Evolutionary conservation across 2,329 filamentous ascomycete species (phyloP).

Genomic region (Penicillium sp.): DNA sequence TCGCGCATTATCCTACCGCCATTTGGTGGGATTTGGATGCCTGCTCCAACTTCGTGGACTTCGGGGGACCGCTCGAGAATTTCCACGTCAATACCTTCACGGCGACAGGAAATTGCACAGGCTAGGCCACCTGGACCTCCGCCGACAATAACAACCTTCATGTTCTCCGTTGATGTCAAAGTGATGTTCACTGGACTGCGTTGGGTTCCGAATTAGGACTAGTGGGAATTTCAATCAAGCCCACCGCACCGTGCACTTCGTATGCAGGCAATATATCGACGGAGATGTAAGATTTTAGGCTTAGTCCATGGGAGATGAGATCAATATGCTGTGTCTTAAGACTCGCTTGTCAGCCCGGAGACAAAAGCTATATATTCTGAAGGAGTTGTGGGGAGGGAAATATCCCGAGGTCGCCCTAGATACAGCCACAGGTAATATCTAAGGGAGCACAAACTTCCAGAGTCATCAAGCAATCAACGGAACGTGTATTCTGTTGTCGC

Average conservation of each 20-base stretch:
- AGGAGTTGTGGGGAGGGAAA: not conserved
- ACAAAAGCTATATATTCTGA: not conserved
- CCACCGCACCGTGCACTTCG: not conserved
- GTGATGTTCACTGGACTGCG: not conserved
- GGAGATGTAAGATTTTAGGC: not conserved
- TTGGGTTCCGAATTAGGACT: not conserved
- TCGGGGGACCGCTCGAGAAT: constrained; percentile 24
- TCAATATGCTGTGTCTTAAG: too few relatives aligned
- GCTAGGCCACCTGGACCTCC: constrained; percentile 25
- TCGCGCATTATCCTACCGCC: constrained; percentile 20
- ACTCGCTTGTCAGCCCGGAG: not conserved
- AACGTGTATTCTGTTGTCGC: not conserved
- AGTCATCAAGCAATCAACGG: not conserved
- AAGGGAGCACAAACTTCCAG: not conserved
- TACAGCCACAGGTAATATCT: not conserved
- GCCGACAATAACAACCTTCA: constrained; percentile 64
- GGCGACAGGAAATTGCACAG: constrained; percentile 29
- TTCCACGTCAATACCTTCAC: constrained; percentile 18
- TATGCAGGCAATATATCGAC: not conserved
- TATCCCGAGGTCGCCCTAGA: too few relatives aligned
- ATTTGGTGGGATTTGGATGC: constrained; percentile 34
- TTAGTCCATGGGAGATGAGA: too few relatives aligned
- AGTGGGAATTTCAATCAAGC: not conserved
- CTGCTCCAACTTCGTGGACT: constrained; percentile 25
- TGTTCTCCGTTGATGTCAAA: not conserved